A percentile compares a stretch with the other conserved stretches of the same genome.
Conservation (phyloP, 805 yeast genomes). For the Candida vaughaniae region DNA sequence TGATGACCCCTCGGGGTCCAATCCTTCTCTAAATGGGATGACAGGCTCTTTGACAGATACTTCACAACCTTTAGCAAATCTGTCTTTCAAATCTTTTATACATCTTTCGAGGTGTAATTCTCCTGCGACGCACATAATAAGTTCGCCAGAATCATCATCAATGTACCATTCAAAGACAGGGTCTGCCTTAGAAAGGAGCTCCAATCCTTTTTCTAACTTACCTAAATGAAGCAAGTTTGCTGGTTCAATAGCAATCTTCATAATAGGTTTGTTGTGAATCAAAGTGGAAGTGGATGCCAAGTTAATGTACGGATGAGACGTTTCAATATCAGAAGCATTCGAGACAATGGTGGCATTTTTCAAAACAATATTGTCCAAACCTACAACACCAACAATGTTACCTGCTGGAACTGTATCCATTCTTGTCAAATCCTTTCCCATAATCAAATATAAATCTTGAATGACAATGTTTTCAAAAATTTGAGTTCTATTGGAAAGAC, state of each 20-base stretch:
- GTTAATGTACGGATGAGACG: conserved; percentile 63
- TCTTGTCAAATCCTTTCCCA: conserved; percentile 89
- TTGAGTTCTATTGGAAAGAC: conserved; percentile 45
- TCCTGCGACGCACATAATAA: conserved; percentile 92
- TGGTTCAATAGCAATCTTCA: conserved; percentile 95
- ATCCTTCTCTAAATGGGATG: conserved; percentile 91
- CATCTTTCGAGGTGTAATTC: conserved; percentile 95
- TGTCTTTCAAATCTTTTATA: conserved; percentile 80
- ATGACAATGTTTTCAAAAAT: conserved; percentile 58
- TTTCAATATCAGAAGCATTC: conserved; percentile 46
- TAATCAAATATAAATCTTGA: conserved; percentile 71
- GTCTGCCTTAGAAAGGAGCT: conserved; percentile 80
- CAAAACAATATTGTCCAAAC: conserved; percentile 75
- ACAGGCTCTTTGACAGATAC: conserved; percentile 86
- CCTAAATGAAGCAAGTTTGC: conserved; percentile 78
- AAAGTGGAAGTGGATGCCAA: conserved; percentile 48
- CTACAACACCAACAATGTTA: conserved; percentile 90
- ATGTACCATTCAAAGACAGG: conserved; percentile 89
- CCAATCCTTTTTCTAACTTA: conserved; percentile 73
- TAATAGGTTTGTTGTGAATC: conserved; percentile 78
- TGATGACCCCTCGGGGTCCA: conserved; percentile 52
- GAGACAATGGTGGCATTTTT: conserved; percentile 80
- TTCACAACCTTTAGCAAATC: conserved; percentile 86
- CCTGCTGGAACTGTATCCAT: conserved; percentile 89
- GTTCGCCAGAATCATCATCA: conserved; percentile 86